A percentile compares a stretch with the other conserved stretches of the same genome.
phyloP scores from a whole-genome alignment of 768 basidiomycete species.

The Amanita rubescens region DNA sequence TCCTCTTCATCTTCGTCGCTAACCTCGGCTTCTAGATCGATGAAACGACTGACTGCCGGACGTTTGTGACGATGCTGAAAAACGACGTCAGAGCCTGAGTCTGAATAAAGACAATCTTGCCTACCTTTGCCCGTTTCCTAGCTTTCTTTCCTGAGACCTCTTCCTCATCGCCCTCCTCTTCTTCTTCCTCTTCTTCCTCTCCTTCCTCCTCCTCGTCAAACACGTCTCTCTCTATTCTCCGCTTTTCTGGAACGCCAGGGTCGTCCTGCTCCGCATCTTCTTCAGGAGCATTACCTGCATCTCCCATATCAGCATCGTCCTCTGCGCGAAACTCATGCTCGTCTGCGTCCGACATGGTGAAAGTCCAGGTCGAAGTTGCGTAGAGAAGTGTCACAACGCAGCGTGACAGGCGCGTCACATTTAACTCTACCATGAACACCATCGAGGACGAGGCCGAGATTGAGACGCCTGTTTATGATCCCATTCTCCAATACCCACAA shows the following conservation, averaged over 20 bases:
- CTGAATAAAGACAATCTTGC: conserved; percentile 10
- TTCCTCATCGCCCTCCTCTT: conserved; percentile 46
- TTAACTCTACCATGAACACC: not conserved
- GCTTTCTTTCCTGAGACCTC: conserved; percentile 40
- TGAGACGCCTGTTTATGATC: conserved; percentile 1
- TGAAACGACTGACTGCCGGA: conserved; percentile 65
- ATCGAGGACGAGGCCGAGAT: conserved; percentile 1
- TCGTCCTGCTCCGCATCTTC: conserved; percentile 1
- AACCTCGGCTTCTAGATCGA: conserved; percentile 94
- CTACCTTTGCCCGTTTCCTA: conserved; percentile 58
- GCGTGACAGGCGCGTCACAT: not conserved
- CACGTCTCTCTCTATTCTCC: conserved; percentile 22
- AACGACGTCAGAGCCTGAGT: conserved; percentile 7
- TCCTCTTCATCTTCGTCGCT: conserved; percentile 96
- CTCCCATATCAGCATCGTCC: conserved; percentile 5
- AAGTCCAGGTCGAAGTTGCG: not conserved
- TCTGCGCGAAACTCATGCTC: conserved; percentile 11
- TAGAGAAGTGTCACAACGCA: not conserved
- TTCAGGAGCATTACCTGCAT: not conserved
- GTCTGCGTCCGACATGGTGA: conserved; percentile 10
- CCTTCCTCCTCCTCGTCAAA: conserved; percentile 32
- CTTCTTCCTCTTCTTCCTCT: conserved; percentile 35
- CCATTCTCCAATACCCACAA: conserved; percentile 11
- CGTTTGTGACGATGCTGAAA: conserved; percentile 60
- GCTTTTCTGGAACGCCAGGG: conserved; percentile 28